Conservation (phyloP, 306 rosid genomes). For the Vicia villosa region DNA sequence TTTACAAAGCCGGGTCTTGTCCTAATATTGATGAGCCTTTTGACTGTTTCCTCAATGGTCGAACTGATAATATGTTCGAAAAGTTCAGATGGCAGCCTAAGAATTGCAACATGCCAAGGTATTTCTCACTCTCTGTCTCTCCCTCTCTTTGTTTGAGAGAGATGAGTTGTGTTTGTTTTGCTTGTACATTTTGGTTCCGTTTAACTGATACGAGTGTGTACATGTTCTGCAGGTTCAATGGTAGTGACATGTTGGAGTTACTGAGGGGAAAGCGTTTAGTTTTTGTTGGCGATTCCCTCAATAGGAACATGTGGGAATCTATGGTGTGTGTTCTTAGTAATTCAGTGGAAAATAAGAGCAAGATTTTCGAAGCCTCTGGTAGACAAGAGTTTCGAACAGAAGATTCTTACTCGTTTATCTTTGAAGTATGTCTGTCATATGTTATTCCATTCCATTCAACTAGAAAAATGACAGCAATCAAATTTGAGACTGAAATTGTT, state of each 20-base stretch:
- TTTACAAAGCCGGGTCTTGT: constrained; percentile 74
- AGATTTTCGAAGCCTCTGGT: constrained; percentile 75
- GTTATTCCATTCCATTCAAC: constrained; percentile 14
- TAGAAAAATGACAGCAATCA: background rate
- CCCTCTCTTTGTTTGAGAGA: too few relatives aligned
- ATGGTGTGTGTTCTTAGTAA: constrained; percentile 73
- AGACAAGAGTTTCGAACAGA: constrained; percentile 70
- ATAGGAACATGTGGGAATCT: constrained; percentile 96
- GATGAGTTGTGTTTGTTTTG: background rate
- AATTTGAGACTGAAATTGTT: background rate
- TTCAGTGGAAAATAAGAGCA: constrained; percentile 58
- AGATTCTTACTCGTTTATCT: constrained; percentile 76
- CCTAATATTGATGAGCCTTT: constrained; percentile 72
- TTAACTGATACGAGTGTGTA: background rate
- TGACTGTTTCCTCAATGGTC: constrained; percentile 63
- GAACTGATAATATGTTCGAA: constrained; percentile 58
- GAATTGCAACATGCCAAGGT: constrained; percentile 79
- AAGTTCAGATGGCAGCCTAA: constrained; percentile 77
- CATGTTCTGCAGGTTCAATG: constrained; percentile 61
- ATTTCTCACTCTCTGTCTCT: background rate
- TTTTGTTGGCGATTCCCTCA: constrained; percentile 85
- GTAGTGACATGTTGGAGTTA: constrained; percentile 57
- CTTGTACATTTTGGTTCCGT: background rate
- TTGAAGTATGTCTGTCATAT: constrained; percentile 54
- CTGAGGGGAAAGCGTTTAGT: constrained; percentile 76